phyloP scores from a whole-genome alignment of 1,139 yeast genomes.

The Nadsonia commutata region DNA sequence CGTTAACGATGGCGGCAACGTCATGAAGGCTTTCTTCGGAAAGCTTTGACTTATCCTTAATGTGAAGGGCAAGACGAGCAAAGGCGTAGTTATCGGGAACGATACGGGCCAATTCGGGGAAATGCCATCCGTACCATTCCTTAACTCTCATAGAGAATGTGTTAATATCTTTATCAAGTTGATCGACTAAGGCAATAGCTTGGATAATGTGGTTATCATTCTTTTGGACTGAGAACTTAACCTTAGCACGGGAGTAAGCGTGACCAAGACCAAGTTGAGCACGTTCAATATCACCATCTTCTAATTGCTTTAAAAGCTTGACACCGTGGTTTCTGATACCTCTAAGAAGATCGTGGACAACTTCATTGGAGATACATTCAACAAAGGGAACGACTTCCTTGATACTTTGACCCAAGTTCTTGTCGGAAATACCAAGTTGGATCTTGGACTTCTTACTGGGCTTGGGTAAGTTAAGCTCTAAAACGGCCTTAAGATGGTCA shows the following conservation, averaged over 20 bases:
- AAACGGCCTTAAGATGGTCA: slow-evolving; percentile 75
- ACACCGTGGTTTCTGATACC: slow-evolving; percentile 87
- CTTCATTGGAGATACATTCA: slow-evolving; percentile 82
- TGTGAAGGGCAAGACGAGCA: slow-evolving; percentile 70
- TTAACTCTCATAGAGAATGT: slow-evolving; percentile 97
- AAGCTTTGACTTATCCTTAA: slow-evolving; percentile 76
- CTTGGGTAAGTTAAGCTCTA: slow-evolving; percentile 87
- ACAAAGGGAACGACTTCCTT: slow-evolving; percentile 79
- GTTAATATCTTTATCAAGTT: slow-evolving; percentile 92
- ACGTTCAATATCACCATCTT: slow-evolving; percentile 90
- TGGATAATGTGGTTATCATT: slow-evolving; percentile 97
- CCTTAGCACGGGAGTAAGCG: slow-evolving; percentile 97
- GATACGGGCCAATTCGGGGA: slow-evolving; percentile 95
- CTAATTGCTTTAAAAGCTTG: slow-evolving; percentile 80
- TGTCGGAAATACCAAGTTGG: slow-evolving; percentile 81
- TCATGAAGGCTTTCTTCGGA: slow-evolving; percentile 74
- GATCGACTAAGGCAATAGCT: slow-evolving; percentile 93
- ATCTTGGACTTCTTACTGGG: slow-evolving; percentile 46
- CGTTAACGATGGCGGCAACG: slow-evolving; percentile 74
- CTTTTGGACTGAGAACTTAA: slow-evolving; percentile 95
- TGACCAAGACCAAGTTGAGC: slow-evolving; percentile 98
- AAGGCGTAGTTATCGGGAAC: slow-evolving; percentile 83
- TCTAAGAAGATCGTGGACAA: slow-evolving; percentile 88
- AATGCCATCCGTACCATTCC: slow-evolving; percentile 99
- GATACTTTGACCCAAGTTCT: slow-evolving; percentile 90